Evolutionary conservation across 129 eudicot genomes (phyloP).

Genomic region (Ambrosia trifida): DNA sequence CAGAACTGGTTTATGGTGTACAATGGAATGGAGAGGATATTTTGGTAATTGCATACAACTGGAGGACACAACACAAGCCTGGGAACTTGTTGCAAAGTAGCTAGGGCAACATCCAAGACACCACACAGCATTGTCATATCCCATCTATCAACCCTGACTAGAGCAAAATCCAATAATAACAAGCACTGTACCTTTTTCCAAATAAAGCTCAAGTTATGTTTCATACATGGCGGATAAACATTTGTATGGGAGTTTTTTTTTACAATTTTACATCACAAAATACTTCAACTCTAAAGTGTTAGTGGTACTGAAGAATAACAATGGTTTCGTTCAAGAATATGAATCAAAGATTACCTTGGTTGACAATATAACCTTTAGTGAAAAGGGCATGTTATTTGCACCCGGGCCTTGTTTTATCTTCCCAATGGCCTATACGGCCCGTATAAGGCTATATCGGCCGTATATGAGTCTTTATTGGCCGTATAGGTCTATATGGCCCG

Average conservation of each 20-base stretch:
- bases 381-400: too few relatives aligned
- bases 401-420: too few relatives aligned
- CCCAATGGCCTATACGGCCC: too few relatives aligned
- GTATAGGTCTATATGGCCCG: too few relatives aligned
- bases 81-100: slow-evolving; percentile 30
- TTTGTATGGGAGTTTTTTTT: neutral
- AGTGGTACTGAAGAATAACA: neutral
- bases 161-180: slow-evolving; percentile 19
- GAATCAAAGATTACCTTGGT: neutral
- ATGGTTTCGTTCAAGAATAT: neutral
- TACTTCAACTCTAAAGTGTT: neutral
- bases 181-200: neutral
- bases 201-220: neutral
- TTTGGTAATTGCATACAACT: slow-evolving; percentile 28
- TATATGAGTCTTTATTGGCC: too few relatives aligned
- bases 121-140: slow-evolving; percentile 27
- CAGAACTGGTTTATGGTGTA: slow-evolving; percentile 7
- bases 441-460: too few relatives aligned
- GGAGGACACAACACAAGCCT: slow-evolving; percentile 21
- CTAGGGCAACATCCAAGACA: slow-evolving; percentile 34
- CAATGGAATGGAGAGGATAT: slow-evolving; percentile 16
- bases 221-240: neutral
- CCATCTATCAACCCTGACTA: slow-evolving; percentile 21
- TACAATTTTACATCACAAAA: neutral
- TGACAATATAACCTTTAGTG: neutral